These are phyloP conservation scores for Phascolomyces articulosus DNA, from an alignment of 371 early-diverging fungal species.

Conservation along the genomic window DNA sequence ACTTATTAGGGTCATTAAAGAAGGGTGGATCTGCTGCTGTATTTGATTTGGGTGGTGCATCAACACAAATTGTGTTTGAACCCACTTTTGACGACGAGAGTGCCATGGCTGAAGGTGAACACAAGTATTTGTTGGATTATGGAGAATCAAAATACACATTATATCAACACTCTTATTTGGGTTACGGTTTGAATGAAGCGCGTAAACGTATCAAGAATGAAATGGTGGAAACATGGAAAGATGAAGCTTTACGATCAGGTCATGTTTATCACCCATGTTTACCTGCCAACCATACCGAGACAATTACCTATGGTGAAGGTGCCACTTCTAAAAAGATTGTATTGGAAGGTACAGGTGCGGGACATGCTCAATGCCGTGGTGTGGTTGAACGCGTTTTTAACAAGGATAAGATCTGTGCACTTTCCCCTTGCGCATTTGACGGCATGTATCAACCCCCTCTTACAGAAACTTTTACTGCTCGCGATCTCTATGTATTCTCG, in stretches of 20 bases:
- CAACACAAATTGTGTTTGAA: constrained; percentile 96
- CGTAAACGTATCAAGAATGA: constrained; percentile 48
- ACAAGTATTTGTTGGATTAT: constrained; percentile 71
- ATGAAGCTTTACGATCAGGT: constrained; percentile 22
- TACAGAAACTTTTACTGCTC: constrained; percentile 62
- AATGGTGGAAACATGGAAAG: constrained; percentile 30
- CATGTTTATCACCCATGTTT: constrained; percentile 23
- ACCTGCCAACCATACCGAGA: constrained; percentile 37
- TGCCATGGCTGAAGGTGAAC: constrained; percentile 62
- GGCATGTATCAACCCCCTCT: constrained; percentile 92
- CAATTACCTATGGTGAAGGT: constrained; percentile 10
- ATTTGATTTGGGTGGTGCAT: constrained; percentile 97
- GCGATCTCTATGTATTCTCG: constrained; percentile 92
- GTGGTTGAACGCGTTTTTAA: constrained; percentile 62
- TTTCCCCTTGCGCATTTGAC: constrained; percentile 83
- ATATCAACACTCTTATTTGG: constrained; percentile 94
- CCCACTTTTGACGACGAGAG: constrained; percentile 58
- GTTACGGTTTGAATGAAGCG: constrained; percentile 90
- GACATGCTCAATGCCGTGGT: constrained; percentile 54
- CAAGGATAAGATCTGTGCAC: constrained; percentile 60
- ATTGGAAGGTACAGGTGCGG: constrained; percentile 59
- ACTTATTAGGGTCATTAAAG: constrained; percentile 69
- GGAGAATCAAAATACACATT: constrained; percentile 72
- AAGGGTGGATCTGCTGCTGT: constrained; percentile 79
- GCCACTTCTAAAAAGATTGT: constrained; percentile 15